Base-by-base conservation (phyloP, 2,329 filamentous ascomycete genomes). In the Bipolaris bicolor region DNA sequence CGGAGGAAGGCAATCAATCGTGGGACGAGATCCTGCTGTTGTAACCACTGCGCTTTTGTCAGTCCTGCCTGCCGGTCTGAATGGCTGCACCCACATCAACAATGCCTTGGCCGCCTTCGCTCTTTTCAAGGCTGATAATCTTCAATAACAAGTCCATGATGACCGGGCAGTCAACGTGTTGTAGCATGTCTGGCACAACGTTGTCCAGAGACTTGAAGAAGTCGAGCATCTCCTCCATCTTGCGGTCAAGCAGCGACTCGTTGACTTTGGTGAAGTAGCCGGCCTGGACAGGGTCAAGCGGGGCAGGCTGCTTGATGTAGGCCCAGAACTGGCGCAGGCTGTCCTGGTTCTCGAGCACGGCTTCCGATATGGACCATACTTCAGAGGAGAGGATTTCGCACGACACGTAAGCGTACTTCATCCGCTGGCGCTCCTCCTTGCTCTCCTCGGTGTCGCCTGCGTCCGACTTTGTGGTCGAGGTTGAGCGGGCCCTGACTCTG, bases 231-330 rank as follows among this genome's bases (percentile, higher is more conserved):
- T 97, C 94, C 71, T 96, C 91, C 5, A 96, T 97, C 84, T 98
- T 98, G 79, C 95, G 96, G 76, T 98, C 95, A 54, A 99, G 89
- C 18, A 99, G 81, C n/a, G 92, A 90, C 79, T 99, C 95, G 77
- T 98, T 98, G 72, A 99, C 93, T 75, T 98, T 99, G 53, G 94
- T 97, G 75, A 99, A 99, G 76, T 99, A 99, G 71, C 93, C 93
- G 16, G 95, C 94, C 78, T 98, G 94, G 5, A 97, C 84, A 36
- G 94, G 90, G 75, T 98, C 94, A 53, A 99, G 84, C 2, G 94
- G 91, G 10, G 91, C 85, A n/a, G 91, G 86, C 53, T 88, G 86
- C 73, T 90, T 90, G 67, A 99, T 79, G 76, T 97, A 99, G 46
- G 87, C 82, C 95, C 95, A 99, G 77, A 99, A 98, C 64, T 89